Evolutionary conservation across 2,329 filamentous ascomycete species (phyloP).

Genomic region (Venturia pyrina): DNA sequence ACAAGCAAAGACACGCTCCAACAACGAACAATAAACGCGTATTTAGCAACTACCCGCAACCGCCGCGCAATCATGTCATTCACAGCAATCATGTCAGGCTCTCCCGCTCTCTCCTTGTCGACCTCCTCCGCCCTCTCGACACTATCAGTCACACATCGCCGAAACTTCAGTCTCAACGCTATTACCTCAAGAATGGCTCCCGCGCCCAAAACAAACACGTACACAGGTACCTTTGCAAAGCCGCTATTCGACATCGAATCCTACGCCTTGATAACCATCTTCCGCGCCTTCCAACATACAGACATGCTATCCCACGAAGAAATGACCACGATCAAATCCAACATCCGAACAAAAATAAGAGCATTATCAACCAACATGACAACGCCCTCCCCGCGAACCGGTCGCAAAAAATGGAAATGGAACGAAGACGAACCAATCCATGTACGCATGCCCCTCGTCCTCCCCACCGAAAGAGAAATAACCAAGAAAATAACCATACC

Average conservation of each 20-base stretch:
- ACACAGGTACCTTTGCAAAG: not conserved
- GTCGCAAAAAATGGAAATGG: not conserved
- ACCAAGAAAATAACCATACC: not conserved
- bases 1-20: not conserved
- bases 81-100: not conserved
- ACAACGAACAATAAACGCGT: not conserved
- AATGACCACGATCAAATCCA: not conserved
- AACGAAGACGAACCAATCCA: not conserved
- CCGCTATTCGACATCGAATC: not conserved
- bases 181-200: not conserved
- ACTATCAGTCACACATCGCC: not conserved
- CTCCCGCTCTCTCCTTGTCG: not conserved
- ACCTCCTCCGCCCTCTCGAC: not conserved
- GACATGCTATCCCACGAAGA: not conserved
- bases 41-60: not conserved
- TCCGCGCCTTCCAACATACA: not conserved
- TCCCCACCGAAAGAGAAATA: not conserved
- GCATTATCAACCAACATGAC: not conserved
- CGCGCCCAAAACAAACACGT: not conserved
- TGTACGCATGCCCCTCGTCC: not conserved
- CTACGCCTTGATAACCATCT: not conserved
- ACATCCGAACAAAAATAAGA: not conserved
- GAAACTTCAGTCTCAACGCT: slow-evolving; percentile 2
- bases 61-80: not conserved
- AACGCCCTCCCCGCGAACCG: not conserved